Base-by-base conservation (phyloP, 768 basidiomycete genomes). In the Phaeotremella skinneri region DNA sequence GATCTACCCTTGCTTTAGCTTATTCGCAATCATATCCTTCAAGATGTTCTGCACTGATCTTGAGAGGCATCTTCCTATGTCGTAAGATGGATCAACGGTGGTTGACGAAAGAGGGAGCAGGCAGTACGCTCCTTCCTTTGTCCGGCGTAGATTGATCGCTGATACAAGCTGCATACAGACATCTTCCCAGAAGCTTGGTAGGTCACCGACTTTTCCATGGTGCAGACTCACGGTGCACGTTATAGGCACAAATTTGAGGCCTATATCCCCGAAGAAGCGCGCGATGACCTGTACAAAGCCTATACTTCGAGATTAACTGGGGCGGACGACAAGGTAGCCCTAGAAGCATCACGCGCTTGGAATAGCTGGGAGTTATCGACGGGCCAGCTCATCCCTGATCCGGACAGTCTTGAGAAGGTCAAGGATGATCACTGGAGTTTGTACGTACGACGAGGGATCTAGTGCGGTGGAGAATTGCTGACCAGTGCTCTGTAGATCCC, bases 1-100 rank as follows among this genome's bases (percentile, higher is more conserved):
- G 91, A 2, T 90, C 89, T 4, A 92, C 91, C 4, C 81, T 96
- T 9, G 83, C 89, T 3, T 78, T 93, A 51, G 86, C 85, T 2
- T 93, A 96, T 75, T 84, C 92, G 5, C 88, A 91, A 86, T 78
- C 83, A 14, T 87, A 93, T 72, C 90, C 91, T 0, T 84, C 87
- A 27, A 83, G 85, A 20, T 90, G 92, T 50, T 86, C 85, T 76
- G 84, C 82, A 52, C 81, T 96, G 26, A 84, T 89, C 17, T 78
- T 96, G 23, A 84, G 79, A 26, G 92, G 92, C 0, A 91, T 96
- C 52, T 92, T 94, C 72, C 88, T 87, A 21, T 80, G 93, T 21
- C 82, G 90, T 23, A 87, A 85, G 80, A 81, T 86, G 67, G 91
- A 96, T 76, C 82, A 94, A 42, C 82, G 83, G n/a, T 96, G 91